Evolutionary conservation across 208 protist species (phyloP).

Genomic region (Crithidia sp.): DNA sequence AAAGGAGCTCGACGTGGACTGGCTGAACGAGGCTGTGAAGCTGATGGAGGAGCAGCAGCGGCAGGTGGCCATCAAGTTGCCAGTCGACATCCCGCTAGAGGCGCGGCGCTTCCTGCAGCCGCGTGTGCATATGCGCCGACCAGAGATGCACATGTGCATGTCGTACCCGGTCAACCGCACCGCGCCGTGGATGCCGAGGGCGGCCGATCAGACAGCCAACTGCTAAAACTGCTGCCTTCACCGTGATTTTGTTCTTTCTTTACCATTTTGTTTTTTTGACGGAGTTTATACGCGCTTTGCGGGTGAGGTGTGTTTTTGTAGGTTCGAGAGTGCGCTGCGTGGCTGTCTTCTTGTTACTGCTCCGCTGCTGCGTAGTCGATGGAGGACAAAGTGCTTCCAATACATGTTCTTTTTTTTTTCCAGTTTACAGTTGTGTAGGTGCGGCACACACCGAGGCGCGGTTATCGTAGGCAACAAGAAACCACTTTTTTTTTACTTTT

Average conservation of each 20-base stretch:
- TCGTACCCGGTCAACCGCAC: conserved; percentile 87
- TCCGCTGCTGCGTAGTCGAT: too few relatives aligned
- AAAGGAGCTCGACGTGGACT: conserved; percentile 65
- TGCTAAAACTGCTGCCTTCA: conserved; percentile 39
- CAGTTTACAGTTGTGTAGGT: too few relatives aligned
- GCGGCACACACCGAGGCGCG: too few relatives aligned
- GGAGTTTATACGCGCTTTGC: neutral
- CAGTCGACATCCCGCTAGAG: conserved; percentile 87
- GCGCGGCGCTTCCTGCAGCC: conserved; percentile 83
- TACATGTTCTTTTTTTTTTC: too few relatives aligned
- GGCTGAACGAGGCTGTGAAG: conserved; percentile 63
- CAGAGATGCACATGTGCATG: conserved; percentile 90
- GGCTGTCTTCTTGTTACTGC: too few relatives aligned
- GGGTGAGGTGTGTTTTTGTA: neutral
- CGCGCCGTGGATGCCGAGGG: conserved; percentile 91
- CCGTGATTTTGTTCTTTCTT: too few relatives aligned
- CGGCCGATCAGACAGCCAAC: conserved; percentile 77
- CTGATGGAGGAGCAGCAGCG: conserved; percentile 86
- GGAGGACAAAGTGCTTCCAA: too few relatives aligned
- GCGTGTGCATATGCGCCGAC: conserved; percentile 86
- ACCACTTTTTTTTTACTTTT: neutral
- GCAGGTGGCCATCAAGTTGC: conserved; percentile 77
- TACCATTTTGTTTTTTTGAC: too few relatives aligned
- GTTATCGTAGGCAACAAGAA: too few relatives aligned
- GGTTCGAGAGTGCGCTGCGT: too few relatives aligned